phyloP scores from a whole-genome alignment of 2,329 filamentous ascomycete species.

The Huntiella savannae region DNA sequence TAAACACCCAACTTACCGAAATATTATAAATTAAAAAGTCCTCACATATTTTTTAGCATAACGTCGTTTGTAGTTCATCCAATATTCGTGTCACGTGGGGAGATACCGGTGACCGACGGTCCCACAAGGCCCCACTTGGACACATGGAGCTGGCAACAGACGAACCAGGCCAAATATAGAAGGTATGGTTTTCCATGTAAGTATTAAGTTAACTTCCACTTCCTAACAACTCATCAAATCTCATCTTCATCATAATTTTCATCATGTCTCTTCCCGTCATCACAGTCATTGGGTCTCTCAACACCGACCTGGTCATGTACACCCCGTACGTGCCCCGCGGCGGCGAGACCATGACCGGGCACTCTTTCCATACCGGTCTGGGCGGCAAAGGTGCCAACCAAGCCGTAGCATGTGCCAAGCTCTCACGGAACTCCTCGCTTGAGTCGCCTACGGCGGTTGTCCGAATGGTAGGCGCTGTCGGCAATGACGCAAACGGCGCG shows the following conservation, averaged over 20 bases:
- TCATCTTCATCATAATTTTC: not conserved
- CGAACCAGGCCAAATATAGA: not conserved
- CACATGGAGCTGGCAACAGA: not conserved
- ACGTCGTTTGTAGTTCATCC: not conserved
- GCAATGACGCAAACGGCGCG: conserved; percentile 22
- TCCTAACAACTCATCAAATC: not conserved
- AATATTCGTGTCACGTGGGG: not conserved
- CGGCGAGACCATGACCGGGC: conserved; percentile 50
- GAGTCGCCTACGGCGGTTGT: conserved; percentile 17
- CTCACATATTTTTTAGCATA: too few species aligned
- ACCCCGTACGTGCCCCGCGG: conserved; percentile 46
- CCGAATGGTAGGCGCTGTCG: conserved; percentile 39
- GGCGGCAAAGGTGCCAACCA: conserved; percentile 65
- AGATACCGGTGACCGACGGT: conserved; percentile 3
- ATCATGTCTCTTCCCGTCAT: conserved; percentile 24
- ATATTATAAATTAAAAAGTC: too few species aligned
- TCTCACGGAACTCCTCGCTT: conserved; percentile 24
- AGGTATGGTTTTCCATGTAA: too few species aligned
- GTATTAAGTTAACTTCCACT: too few species aligned
- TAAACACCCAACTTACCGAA: too few species aligned
- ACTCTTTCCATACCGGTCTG: conserved; percentile 24
- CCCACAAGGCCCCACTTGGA: not conserved
- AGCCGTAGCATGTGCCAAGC: conserved; percentile 42
- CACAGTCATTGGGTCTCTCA: conserved; percentile 52
- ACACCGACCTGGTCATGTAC: conserved; percentile 51